Percentiles rank a stretch among this genome's conserved stretches.
Evolutionary conservation across 805 yeast species (phyloP).

Genomic region (Cyberlindnera suaveolens): DNA sequence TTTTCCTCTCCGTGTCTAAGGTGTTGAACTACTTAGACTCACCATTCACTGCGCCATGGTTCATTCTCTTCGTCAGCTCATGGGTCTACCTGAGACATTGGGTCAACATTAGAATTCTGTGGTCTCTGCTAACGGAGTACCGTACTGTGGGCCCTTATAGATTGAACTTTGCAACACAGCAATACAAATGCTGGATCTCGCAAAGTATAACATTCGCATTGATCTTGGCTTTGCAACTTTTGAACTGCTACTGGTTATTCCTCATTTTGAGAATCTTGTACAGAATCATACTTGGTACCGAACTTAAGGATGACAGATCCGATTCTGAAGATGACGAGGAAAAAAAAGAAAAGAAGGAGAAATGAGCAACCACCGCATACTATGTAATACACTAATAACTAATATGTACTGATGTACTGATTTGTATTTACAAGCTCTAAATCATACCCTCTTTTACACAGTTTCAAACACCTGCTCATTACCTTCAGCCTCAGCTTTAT

Average conservation of each 20-base stretch:
- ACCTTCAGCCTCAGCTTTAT: background rate
- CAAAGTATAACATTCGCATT: slow-evolving; percentile 82
- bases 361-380: background rate
- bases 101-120: slow-evolving; percentile 70
- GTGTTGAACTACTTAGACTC: slow-evolving; percentile 82
- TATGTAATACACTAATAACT: too few species aligned
- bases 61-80: slow-evolving; percentile 54
- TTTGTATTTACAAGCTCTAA: slow-evolving; percentile 7
- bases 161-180: slow-evolving; percentile 82
- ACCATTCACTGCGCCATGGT: slow-evolving; percentile 54
- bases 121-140: slow-evolving; percentile 84
- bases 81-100: slow-evolving; percentile 93
- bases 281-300: slow-evolving; percentile 69
- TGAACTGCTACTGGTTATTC: slow-evolving; percentile 84
- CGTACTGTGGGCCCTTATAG: slow-evolving; percentile 75
- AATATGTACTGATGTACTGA: too few species aligned
- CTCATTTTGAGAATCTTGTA: slow-evolving; percentile 72
- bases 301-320: slow-evolving; percentile 46
- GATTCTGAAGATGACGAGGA: slow-evolving; percentile 6
- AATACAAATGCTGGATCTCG: slow-evolving; percentile 94
- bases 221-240: slow-evolving; percentile 74
- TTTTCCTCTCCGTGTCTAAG: slow-evolving; percentile 79
- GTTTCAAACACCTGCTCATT: too few species aligned
- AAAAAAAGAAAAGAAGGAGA: background rate
- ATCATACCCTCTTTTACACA: too few species aligned